A percentile compares a stretch with the other conserved stretches of the same genome.
These are phyloP conservation scores for Kokia cookei DNA, from an alignment of 441 rosid species.

Conservation along the genomic window DNA sequence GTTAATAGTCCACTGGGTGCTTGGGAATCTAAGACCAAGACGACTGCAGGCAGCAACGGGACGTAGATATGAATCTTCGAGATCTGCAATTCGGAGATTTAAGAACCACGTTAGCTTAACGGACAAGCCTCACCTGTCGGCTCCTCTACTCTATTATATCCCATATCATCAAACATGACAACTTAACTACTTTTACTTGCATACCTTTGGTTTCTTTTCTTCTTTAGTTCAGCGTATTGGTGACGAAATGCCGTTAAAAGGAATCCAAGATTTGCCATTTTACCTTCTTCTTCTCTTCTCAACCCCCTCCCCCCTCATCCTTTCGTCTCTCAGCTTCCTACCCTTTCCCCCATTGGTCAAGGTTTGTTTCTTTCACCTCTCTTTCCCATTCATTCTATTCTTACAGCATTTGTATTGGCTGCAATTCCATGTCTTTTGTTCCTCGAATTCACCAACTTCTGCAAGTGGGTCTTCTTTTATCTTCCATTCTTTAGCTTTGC, in stretches of 20 bases:
- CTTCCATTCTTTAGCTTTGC: background rate
- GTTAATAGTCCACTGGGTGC: background rate
- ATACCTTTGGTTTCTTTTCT: background rate
- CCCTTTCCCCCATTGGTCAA: background rate
- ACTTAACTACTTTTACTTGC: background rate
- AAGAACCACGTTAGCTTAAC: constrained; percentile 7
- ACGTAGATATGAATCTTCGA: background rate
- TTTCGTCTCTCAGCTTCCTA: background rate
- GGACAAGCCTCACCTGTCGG: constrained; percentile 10
- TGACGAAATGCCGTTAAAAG: constrained; percentile 26
- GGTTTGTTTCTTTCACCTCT: background rate
- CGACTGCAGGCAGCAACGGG: background rate
- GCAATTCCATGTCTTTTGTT: background rate
- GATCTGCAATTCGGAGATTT: background rate
- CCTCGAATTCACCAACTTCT: background rate
- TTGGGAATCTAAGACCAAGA: background rate
- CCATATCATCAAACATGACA: background rate
- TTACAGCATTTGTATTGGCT: background rate
- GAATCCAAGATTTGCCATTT: background rate
- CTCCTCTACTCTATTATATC: background rate
- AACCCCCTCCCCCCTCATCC: background rate
- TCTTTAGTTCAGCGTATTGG: constrained; percentile 7
- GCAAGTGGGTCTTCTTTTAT: background rate
- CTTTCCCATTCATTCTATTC: background rate
- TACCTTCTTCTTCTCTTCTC: background rate